Evolutionary conservation across 108 stramenopile genomes (phyloP), one percentile per base, ranked within the genome.

Genomic region (Conticribra weissflogii): DNA sequence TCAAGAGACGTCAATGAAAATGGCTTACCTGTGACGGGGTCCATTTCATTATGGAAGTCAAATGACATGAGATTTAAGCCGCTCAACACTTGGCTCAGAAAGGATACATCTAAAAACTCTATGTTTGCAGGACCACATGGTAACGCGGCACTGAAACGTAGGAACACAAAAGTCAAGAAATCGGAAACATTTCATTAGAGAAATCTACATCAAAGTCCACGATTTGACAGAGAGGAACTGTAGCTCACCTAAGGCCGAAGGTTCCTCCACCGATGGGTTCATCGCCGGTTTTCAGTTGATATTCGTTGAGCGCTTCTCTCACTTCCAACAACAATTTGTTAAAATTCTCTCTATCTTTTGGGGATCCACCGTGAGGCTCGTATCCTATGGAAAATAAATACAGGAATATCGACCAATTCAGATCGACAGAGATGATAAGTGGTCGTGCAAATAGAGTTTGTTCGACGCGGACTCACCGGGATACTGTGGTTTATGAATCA

Each of bases 31-130:
- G 73, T 74, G 24, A 71, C 21, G 2, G 61, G 61, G 1, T 71
- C 70, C 49, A 34, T 22, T 36, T 60, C 64, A 48, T 62, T 62
- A 33, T 74, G 73, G 52, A 74, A 66, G 44, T 74, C 73, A 74
- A 62, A 74, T 19, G 73, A 44, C 73, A 74, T 74, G 22, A 74
- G 59, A 34, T 49, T 65, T 54, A 74, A 32, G 27, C 61, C 73
- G 54, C 41, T 58, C 49, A 74, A 45, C 22, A 74, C 73, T 62
- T 66, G 28, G 15, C 41, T 30, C 18, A 74, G n/a, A 58, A 62
- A 62, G 2, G 54, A 2, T 5, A 74, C 66, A 25, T 74, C 73
- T 19, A 74, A 22, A 45, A 62, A 62, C 33, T 65, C 60, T 3
- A 74, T 66, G 34, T 59, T 55, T 19, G 60, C 16, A 44, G 73